phyloP scores from a whole-genome alignment of 176 grass and related monocot genomes.

The Tuctoria greenei region DNA sequence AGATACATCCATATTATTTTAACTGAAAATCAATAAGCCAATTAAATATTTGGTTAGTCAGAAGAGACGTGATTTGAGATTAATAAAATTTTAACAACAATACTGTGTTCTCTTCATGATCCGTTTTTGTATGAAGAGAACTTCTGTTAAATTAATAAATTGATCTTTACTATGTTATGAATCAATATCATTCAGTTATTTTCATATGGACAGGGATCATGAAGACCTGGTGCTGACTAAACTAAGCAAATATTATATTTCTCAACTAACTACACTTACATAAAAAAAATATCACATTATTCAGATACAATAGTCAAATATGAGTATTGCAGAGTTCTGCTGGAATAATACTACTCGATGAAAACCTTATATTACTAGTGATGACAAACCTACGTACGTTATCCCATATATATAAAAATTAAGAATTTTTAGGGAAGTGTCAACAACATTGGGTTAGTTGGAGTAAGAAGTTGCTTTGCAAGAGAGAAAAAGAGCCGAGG shows the following conservation, averaged over 20 bases:
- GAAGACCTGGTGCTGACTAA: background rate
- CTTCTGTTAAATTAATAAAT: background rate
- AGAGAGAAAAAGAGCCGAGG: constrained; percentile 3
- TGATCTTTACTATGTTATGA: background rate
- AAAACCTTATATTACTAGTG: background rate
- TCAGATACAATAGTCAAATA: background rate
- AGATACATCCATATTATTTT: background rate
- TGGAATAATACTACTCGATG: background rate
- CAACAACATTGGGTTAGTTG: constrained; percentile 29
- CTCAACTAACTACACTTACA: background rate
- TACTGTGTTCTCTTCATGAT: background rate
- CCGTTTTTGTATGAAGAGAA: background rate
- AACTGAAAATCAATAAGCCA: background rate
- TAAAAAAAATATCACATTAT: background rate
- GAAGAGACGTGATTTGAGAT: background rate
- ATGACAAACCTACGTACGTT: constrained; percentile 1
- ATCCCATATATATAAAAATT: background rate
- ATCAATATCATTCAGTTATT: background rate
- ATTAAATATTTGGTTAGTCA: background rate
- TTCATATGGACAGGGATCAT: background rate
- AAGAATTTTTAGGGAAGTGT: background rate
- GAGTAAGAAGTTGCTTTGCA: constrained; percentile 46
- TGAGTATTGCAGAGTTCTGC: background rate
- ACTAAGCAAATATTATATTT: background rate
- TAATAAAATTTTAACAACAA: background rate